Base-by-base conservation (phyloP, 176 grass and related monocot species). In the Pontederia crassipes region DNA sequence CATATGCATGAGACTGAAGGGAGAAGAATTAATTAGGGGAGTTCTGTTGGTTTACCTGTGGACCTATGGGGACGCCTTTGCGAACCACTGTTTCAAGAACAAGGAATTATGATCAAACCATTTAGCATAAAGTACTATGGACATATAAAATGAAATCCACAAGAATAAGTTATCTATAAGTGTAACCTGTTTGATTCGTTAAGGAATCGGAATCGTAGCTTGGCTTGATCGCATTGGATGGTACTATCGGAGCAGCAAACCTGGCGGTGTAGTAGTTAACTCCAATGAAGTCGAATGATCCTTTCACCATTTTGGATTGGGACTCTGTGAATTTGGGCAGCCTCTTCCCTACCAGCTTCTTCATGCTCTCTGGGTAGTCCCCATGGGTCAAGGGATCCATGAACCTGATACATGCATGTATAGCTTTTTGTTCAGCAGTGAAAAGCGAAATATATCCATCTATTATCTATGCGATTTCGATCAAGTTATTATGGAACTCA, bases 231-330 rank as follows among this genome's bases (percentile, higher is more conserved):
- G 16, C 75, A 11, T 49, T 64, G 56, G 53, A 76, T 4, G 50
- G 64, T 8, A 48, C 48, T 48, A 58, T 68, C n/a, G 57, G 55
- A 64, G 72, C 73, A 14, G 54, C 77, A 72, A 79, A 97, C 84
- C 84, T 82, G 64, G 87, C 63, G 10, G 87, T 88, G 67, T 97
- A 91, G 61, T 97, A 97, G 67, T 97, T 97, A 12, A 96, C 50
- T 47, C 92, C 92, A 17, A 96, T 77, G 79, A 90, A 96, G 28
- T 96, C 92, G 9, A 90, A 85, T 63, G 92, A 96, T 55, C 87
- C 83, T 45, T 88, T 83, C 54, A 96, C 16, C 32, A 46, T 62
- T 59, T 75, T 81, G 6, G 92, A 87, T n/a, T 88, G 81, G 62
- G 82, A 35, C 49, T 64, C 74, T 58, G 87, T 96, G 48, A 96